Evolutionary conservation across 2,329 filamentous ascomycete species (phyloP), one percentile per base, ranked within the genome.

Genomic region (Tympanopsis confertula): DNA sequence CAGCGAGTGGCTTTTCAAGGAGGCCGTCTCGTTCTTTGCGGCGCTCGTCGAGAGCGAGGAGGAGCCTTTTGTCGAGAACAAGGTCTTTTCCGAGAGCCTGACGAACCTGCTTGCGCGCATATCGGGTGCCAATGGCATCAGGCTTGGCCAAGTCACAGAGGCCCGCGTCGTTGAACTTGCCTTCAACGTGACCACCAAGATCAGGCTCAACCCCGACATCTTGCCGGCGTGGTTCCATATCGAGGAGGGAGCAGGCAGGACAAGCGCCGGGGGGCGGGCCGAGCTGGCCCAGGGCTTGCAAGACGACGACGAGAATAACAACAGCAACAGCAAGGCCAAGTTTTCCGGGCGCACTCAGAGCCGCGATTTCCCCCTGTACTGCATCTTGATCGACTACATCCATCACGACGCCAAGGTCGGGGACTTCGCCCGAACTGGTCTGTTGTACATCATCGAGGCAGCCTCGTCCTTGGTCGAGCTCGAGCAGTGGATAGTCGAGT

Each of bases 161-260:
- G 69, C 68, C 1, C 66, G 75, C 38, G 66, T 82, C 38, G 70
- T 82, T n/a, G 78, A 82, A 54, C 55, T 82, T 41, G 57, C 82
- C n/a, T 82, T 82, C 52, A 75, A 72, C 5, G 73, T 82, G 36
- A 67, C 77, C 4, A 76, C 78, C 36, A 82, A 82, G 57, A 79
- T 82, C 45, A 64, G 78, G 36, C 49, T 79, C 39, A 73, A 79
- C 47, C 77, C 78, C 13, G 65, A 69, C 46, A 76, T 81, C 15
- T 55, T 82, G 39, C 66, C 72, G 2, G 70, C 76, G 13, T 82
- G 78, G 78, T 82, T 82, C 50, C 69, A n/a, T n/a, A n/a, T n/a
- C n/a, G n/a, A n/a, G n/a, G n/a, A n/a, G n/a, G n/a, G n/a, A n/a
- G n/a, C n/a, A n/a, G 22, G 22, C 22, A n/a, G 22, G 7, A n/a